phyloP scores from a whole-genome alignment of 208 protist genomes.

The Crithidia fasciculata region DNA sequence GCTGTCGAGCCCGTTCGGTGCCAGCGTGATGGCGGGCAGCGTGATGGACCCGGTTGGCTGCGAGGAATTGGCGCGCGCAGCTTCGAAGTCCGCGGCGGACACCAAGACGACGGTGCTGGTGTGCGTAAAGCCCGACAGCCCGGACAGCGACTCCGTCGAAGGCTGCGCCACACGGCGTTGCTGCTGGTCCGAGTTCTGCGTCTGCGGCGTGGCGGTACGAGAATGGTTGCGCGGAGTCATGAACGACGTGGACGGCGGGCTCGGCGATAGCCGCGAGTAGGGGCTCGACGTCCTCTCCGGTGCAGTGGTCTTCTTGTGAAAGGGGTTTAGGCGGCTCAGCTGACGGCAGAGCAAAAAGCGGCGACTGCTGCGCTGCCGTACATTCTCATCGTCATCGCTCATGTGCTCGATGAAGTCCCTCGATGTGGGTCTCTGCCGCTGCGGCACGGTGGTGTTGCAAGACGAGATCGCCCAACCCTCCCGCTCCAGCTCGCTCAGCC shows the following conservation, averaged over 20 bases:
- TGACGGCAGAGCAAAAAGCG: no score
- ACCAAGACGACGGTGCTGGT: constrained; percentile 5
- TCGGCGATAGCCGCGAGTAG: no score
- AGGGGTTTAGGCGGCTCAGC: no score
- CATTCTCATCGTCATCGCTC: no score
- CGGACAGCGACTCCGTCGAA: not conserved
- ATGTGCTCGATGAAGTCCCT: no score
- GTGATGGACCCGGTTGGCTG: not conserved
- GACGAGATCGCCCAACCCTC: not conserved
- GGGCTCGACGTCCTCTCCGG: no score
- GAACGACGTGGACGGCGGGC: no score
- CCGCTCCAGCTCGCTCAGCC: not conserved
- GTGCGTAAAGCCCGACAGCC: not conserved
- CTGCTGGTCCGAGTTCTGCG: not conserved
- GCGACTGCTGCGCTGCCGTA: no score
- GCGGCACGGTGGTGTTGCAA: no score
- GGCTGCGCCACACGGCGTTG: not conserved
- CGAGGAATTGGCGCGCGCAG: not conserved
- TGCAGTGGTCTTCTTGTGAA: no score
- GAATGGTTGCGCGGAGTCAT: no score
- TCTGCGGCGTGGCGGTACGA: not conserved
- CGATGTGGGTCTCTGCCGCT: no score
- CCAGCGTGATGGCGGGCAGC: not conserved
- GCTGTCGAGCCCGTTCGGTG: not conserved
- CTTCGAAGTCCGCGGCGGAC: not conserved